Evolutionary conservation across 345 rosid species (phyloP).

Genomic region (Aegle marmelos): DNA sequence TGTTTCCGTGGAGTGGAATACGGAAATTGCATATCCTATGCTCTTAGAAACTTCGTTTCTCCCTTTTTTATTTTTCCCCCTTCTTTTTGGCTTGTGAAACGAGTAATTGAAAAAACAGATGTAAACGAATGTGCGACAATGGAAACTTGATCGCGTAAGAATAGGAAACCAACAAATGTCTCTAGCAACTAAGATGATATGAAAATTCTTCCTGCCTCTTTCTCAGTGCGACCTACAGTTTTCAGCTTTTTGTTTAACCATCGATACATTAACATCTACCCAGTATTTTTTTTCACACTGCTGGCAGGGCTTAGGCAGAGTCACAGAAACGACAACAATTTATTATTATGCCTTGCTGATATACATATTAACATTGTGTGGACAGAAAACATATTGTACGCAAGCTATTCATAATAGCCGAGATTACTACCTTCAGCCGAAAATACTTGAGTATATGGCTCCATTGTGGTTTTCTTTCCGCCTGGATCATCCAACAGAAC

Average conservation of each 20-base stretch:
- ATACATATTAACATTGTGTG: too few species aligned
- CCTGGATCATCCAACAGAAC: background rate
- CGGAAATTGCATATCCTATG: too few species aligned
- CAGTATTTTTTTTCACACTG: background rate
- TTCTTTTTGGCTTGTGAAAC: background rate
- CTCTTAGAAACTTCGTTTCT: too few species aligned
- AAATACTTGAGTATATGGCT: background rate
- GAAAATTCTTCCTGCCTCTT: too few species aligned
- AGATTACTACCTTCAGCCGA: background rate
- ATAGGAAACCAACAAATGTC: too few species aligned
- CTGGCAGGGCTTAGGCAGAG: background rate
- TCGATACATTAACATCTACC: background rate
- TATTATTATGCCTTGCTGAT: too few species aligned
- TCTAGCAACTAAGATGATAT: too few species aligned
- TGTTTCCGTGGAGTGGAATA: too few species aligned
- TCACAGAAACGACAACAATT: background rate
- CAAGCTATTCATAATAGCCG: background rate
- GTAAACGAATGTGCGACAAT: background rate
- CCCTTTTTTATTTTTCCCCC: too few species aligned
- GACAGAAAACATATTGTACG: background rate
- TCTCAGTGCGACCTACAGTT: background rate
- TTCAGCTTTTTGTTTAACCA: background rate
- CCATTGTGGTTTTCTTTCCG: background rate
- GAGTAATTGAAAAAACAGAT: background rate
- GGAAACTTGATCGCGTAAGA: too few species aligned